Base-by-base conservation (phyloP, 108 stramenopile species). In the Pseudonitzschia multiseries region DNA sequence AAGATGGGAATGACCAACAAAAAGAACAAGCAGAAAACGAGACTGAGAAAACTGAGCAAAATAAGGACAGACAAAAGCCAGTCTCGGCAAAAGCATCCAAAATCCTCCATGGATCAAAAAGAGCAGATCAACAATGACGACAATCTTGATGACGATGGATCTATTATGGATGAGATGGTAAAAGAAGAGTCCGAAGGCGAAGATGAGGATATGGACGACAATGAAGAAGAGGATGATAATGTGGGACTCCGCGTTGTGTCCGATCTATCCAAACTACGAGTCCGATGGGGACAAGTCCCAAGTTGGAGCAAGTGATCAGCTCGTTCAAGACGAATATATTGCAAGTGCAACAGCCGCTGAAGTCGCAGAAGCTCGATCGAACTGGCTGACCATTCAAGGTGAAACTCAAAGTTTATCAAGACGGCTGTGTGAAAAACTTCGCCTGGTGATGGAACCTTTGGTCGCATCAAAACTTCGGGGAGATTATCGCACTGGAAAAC, bases 401-500 rank as follows among this genome's bases (percentile, higher is more conserved):
- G 92, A 94, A 33, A 97, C 96, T 13, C 77, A 83, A 33, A 81
- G 79, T 28, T 57, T 94, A 32, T 86, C 97, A 4, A 72, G 94
- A 54, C 84, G 96, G 9, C 84, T 99, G n/a, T 98, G 98, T 71
- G 99, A 99, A 84, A 96, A 97, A 68, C 86, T 99, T 28, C 87
- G 98, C 18, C 84, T 98, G 31, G 94, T 99, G 4, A 86, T 99
- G 87, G 97, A 96, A 79, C 98, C 99, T 3, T 83, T 96, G 71
- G 87, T 99, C 44, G 98, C 99, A 9, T 93, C 93, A 0, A 96
- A 96, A 82, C 82, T 99, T 33, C 88, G 90, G 60, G 99, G 99
- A 9, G 98, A 99, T 80, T 99, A 98, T 69, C 83, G 98, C 10
- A 97, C 96, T 3, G 99, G 99, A 10, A 99, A 99, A 68, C 69